A percentile compares a stretch with the other conserved stretches of the same genome.
These are phyloP conservation scores for Capsicum pubescens DNA, from an alignment of 257 asterid species.

Conservation along the genomic window DNA sequence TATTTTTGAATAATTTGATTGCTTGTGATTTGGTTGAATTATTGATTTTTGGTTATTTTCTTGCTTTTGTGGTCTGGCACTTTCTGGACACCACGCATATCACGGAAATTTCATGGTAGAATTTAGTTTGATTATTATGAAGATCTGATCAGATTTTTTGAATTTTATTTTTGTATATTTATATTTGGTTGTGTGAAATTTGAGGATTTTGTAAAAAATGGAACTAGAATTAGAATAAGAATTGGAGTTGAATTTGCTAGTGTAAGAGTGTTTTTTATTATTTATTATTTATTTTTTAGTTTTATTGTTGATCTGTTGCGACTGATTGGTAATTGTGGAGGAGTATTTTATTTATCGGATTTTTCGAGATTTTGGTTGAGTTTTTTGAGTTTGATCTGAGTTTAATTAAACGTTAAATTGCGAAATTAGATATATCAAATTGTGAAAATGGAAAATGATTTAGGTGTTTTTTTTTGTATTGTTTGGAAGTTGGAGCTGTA, in stretches of 20 bases:
- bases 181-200: conserved; percentile 19
- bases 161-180: neutral
- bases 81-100: no score
- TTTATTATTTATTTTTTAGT: neutral
- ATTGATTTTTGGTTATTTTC: neutral
- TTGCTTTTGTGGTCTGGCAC: neutral
- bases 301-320: neutral
- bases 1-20: neutral
- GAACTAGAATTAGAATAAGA: neutral
- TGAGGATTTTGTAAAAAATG: neutral
- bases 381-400: neutral
- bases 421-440: neutral
- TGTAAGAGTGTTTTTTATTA: neutral
- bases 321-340: neutral
- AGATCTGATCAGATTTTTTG: conserved; percentile 33
- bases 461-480: neutral
- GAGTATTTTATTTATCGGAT: neutral
- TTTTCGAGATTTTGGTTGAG: neutral
- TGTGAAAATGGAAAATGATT: neutral
- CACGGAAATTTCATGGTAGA: neutral
- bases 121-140: conserved; percentile 15
- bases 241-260: neutral
- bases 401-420: neutral
- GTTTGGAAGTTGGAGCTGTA: neutral
- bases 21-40: neutral